These are phyloP conservation scores for Daldinia vernicosa DNA, from an alignment of 495 filamentous ascomycete species.

Conservation along the genomic window DNA sequence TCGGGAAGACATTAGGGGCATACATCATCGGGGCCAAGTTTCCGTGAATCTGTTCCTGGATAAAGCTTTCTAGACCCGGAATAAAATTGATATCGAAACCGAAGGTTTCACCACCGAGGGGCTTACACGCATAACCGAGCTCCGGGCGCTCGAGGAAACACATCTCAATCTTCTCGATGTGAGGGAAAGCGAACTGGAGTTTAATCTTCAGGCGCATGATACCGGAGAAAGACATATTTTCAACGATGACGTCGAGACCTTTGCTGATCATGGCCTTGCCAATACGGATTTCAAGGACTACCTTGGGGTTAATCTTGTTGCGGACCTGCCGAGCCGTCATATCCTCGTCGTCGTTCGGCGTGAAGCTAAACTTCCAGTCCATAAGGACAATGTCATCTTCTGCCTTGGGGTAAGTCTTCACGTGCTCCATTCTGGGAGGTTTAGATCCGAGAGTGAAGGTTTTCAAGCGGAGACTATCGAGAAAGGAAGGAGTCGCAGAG, in stretches of 20 bases:
- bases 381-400: conserved; percentile 95
- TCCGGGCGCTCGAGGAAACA: conserved; percentile 78
- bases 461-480: conserved; percentile 92
- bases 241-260: conserved; percentile 95
- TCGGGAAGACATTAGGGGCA: conserved; percentile 94
- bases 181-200: conserved; percentile 93
- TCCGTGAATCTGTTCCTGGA: conserved; percentile 93
- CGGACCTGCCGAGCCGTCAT: conserved; percentile 89
- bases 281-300: conserved; percentile 90
- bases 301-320: conserved; percentile 96
- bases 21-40: conserved; percentile 97
- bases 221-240: conserved; percentile 94
- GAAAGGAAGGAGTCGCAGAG: conserved; percentile 85
- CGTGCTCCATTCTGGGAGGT: conserved; percentile 93
- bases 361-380: conserved; percentile 99
- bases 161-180: conserved; percentile 91
- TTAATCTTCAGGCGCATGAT: conserved; percentile 97
- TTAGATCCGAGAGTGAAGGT: conserved; percentile 93
- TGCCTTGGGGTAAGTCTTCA: conserved; percentile 96
- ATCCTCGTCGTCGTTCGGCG: conserved; percentile 90
- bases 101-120: conserved; percentile 91
- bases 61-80: conserved; percentile 90
- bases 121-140: conserved; percentile 97
- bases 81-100: conserved; percentile 99
- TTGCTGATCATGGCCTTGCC: conserved; percentile 96